A percentile compares a stretch with the other conserved stretches of the same genome.
These are phyloP conservation scores for Lachancea fermentati DNA, from an alignment of 805 yeast genomes.

Conservation along the genomic window DNA sequence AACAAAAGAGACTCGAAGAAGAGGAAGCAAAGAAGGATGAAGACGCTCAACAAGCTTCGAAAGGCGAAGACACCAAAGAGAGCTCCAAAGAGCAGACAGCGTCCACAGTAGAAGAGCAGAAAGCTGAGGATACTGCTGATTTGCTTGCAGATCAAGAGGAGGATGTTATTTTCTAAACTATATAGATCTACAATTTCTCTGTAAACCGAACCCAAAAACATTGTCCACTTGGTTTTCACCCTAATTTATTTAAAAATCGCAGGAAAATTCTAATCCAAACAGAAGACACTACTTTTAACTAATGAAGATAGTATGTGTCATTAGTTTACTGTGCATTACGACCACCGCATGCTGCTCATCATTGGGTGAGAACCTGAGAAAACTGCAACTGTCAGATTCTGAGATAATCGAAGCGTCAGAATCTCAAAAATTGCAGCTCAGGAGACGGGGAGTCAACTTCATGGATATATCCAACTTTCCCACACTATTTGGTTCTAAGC, in stretches of 20 bases:
- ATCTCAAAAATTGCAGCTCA: constrained; percentile 39
- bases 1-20: constrained; percentile 14
- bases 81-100: constrained; percentile 16
- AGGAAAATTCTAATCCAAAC: too few relatives aligned
- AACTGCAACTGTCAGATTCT: constrained; percentile 22
- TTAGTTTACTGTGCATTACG: not conserved
- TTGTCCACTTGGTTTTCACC: not conserved
- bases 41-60: constrained; percentile 20
- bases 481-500: constrained; percentile 16
- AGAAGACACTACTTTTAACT: too few relatives aligned
- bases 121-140: constrained; percentile 15
- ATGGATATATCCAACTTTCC: constrained; percentile 54
- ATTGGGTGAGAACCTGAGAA: constrained; percentile 14
- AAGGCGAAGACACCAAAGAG: constrained; percentile 24
- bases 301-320: not conserved
- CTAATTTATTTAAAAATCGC: too few relatives aligned
- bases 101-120: constrained; percentile 18
- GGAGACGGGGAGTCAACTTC: constrained; percentile 46
- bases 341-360: constrained; percentile 5
- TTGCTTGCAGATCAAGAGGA: constrained; percentile 39
- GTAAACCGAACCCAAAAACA: not conserved
- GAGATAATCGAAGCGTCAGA: constrained; percentile 33
- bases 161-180: constrained; percentile 38
- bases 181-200: not conserved
- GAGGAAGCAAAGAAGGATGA: constrained; percentile 14